Percentiles rank a stretch among this genome's conserved stretches.
Evolutionary conservation across 192 early-diverging fungal species (phyloP).

Genomic region (Backusella liffmaniae): DNA sequence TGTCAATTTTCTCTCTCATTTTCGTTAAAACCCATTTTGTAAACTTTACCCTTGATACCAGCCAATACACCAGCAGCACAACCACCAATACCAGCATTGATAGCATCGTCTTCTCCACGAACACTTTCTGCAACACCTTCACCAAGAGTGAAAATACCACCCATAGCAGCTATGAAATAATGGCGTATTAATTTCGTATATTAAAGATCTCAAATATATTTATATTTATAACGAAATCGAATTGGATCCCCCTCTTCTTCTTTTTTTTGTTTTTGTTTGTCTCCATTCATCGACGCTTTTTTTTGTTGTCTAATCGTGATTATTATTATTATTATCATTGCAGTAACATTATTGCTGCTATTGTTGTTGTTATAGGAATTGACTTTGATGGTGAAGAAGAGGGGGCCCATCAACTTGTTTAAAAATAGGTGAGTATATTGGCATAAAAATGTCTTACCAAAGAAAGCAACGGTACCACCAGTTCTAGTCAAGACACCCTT

Average conservation of each 20-base stretch:
- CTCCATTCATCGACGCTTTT: background rate
- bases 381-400: background rate
- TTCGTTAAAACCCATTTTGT: background rate
- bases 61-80: slow-evolving; percentile 72
- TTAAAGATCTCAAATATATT: background rate
- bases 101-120: slow-evolving; percentile 68
- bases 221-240: background rate
- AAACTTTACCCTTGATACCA: slow-evolving; percentile 48
- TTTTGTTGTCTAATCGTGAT: background rate
- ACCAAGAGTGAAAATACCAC: slow-evolving; percentile 73
- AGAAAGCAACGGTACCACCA: slow-evolving; percentile 64
- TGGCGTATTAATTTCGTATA: background rate
- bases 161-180: slow-evolving; percentile 64
- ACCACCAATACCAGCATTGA: slow-evolving; percentile 69
- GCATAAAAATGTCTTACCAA: slow-evolving; percentile 53
- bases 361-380: background rate
- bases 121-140: slow-evolving; percentile 55
- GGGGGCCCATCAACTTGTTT: background rate
- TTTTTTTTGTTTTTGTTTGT: background rate
- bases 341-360: background rate
- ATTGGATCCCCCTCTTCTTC: background rate
- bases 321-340: background rate
- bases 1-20: background rate
- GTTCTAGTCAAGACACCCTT: slow-evolving; percentile 56
- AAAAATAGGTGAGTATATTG: background rate